Evolutionary conservation across 2,329 filamentous ascomycete species (phyloP), one percentile per base, ranked within the genome.

Genomic region (Colletotrichum chlorophyti): DNA sequence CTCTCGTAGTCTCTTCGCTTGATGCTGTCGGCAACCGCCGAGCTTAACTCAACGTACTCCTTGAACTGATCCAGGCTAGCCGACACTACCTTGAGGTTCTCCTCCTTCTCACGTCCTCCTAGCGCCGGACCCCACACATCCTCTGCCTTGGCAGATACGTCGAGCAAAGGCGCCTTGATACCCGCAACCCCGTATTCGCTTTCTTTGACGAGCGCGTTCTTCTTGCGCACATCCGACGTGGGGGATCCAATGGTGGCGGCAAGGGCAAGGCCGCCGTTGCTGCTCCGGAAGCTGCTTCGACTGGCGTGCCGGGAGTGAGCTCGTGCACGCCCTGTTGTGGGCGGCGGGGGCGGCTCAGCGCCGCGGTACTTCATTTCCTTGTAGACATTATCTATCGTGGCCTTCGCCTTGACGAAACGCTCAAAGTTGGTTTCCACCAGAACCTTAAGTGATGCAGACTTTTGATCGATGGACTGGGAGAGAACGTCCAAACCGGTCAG

Each of bases 341-440:
- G 53, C 7, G 75, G 68, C 5, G 78, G 72, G 3, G 77, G 74
- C 6, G 82, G 80, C 42, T 88, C 85, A 19, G 72, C 77, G 10
- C 86, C 86, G 42, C 84, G 81, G 65, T 79, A 93, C 81, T 85
- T 97, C 95, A 99, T 99, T 74, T 99, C 95, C 62, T 89, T 96
- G 76, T 99, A 99, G 49, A 99, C 95, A 75, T 96, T 96, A 76
- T 99, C 95, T 68, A 99, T 98, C 7, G 94, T 98, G 15, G 94
- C 91, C 74, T 99, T 99, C 38, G 95, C 95, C 63, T 92, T 90
- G 53, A 99, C 95, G 77, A 99, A 99, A 64, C 94, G 90, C 75
- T 99, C 96, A 70, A 99, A 99, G 72, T 99, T 99, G 63, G 91
- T 94, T 74, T 99, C 95, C 21, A 99, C 95, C 15, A 99, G 83